Percentiles rank a stretch among this genome's conserved stretches.
Evolutionary conservation across 2,329 filamentous ascomycete genomes (phyloP).

Genomic region (Claviceps fusiformis): DNA sequence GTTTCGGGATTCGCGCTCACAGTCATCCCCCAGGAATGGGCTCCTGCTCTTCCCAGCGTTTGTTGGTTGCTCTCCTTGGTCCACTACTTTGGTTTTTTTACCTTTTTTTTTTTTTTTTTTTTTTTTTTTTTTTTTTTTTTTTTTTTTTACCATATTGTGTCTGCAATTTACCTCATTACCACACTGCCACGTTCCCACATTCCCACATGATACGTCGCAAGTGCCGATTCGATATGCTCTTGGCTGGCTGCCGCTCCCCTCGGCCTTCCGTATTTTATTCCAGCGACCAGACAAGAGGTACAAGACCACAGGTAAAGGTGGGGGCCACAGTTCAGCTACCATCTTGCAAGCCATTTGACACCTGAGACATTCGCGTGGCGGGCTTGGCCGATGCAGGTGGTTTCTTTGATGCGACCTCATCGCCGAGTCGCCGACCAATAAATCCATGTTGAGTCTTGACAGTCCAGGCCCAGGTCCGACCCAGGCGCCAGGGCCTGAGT

Average conservation of each 20-base stretch:
- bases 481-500: no score
- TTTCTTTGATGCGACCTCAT: background rate
- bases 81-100: no score
- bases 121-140: no score
- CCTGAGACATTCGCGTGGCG: slow-evolving; percentile 3
- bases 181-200: background rate
- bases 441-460: background rate
- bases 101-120: no score
- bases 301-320: background rate
- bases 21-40: no score
- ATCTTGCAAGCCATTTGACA: slow-evolving; percentile 3
- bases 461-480: background rate
- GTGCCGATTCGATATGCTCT: background rate
- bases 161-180: background rate
- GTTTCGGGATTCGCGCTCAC: no score
- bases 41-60: background rate
- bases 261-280: background rate
- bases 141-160: background rate
- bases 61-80: background rate
- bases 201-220: background rate
- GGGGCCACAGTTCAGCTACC: slow-evolving; percentile 4
- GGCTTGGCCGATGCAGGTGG: background rate
- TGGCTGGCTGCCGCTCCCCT: background rate
- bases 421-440: background rate
- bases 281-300: no score